These are phyloP conservation scores for Ophiocordyceps sinensis DNA, from an alignment of 2,329 filamentous ascomycete genomes.

Conservation along the genomic window DNA sequence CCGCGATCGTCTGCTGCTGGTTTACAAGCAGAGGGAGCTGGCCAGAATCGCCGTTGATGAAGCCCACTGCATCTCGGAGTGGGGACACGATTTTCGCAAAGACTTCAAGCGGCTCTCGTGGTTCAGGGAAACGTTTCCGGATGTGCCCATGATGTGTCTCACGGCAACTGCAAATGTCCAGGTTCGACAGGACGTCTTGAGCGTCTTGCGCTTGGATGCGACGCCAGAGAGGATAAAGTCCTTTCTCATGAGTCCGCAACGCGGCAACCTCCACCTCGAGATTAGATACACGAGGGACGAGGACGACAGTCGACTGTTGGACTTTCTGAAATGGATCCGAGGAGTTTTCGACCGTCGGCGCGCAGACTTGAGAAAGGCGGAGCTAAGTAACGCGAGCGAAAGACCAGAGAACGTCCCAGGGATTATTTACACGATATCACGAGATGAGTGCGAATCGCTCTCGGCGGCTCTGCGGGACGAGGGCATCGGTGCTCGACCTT, in stretches of 20 bases:
- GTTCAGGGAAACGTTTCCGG: conserved; percentile 69
- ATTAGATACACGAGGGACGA: conserved; percentile 70
- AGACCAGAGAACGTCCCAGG: conserved; percentile 53
- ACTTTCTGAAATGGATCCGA: conserved; percentile 66
- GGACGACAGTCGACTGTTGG: conserved; percentile 53
- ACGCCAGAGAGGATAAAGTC: conserved; percentile 44
- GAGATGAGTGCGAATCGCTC: conserved; percentile 60
- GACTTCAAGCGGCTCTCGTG: conserved; percentile 78
- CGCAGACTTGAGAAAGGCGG: conserved; percentile 40
- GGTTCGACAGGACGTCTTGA: conserved; percentile 72
- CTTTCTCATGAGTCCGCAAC: conserved; percentile 72
- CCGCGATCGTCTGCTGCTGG: conserved; percentile 55
- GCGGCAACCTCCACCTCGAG: conserved; percentile 82
- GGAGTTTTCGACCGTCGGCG: conserved; percentile 56
- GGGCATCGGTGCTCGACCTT: conserved; percentile 59
- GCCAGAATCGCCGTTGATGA: conserved; percentile 83
- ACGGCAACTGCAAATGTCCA: conserved; percentile 79
- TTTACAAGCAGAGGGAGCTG: conserved; percentile 73
- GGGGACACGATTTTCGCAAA: conserved; percentile 94
- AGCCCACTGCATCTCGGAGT: conserved; percentile 94
- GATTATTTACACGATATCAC: conserved; percentile 66
- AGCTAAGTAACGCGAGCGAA: conserved; percentile 39
- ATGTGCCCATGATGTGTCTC: conserved; percentile 81
- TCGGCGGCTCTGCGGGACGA: conserved; percentile 50
- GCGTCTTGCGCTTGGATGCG: conserved; percentile 52